Evolutionary conservation across 148 eudicot genomes (phyloP).

Genomic region (Bassia scoparia): DNA sequence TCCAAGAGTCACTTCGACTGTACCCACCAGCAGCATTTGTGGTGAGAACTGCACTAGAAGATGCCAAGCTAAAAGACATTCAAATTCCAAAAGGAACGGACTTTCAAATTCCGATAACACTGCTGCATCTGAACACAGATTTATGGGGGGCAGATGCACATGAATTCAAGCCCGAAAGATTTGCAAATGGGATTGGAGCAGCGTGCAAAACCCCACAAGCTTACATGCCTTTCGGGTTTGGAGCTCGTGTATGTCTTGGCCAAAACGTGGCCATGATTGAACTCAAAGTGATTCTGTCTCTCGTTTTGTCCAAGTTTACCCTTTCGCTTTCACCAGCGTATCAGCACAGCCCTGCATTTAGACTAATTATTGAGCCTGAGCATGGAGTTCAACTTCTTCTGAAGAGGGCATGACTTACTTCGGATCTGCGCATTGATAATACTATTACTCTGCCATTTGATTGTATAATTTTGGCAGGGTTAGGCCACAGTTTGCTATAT

Average conservation of each 20-base stretch:
- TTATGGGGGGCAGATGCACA: constrained; percentile 24
- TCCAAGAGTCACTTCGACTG: constrained; percentile 51
- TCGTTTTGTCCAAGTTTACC: constrained; percentile 42
- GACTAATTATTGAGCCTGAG: constrained; percentile 41
- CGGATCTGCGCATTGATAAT: neutral
- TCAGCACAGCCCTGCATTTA: constrained; percentile 41
- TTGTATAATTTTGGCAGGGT: neutral
- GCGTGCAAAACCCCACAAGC: constrained; percentile 22
- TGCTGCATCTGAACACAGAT: constrained; percentile 20
- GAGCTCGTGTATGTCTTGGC: constrained; percentile 19
- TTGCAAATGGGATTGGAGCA: constrained; percentile 20
- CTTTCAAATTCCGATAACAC: constrained; percentile 30
- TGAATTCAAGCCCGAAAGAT: constrained; percentile 23
- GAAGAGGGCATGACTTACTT: constrained; percentile 23
- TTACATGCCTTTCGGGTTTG: constrained; percentile 23
- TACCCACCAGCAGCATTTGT: constrained; percentile 46
- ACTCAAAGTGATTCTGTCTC: constrained; percentile 19
- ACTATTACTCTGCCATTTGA: neutral
- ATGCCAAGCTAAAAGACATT: constrained; percentile 32
- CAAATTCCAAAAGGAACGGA: constrained; percentile 40
- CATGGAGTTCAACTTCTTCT: constrained; percentile 38
- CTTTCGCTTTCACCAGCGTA: constrained; percentile 46
- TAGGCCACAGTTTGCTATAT: no score
- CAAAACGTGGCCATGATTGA: constrained; percentile 23
- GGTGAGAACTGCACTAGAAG: constrained; percentile 40